Conservation (phyloP, 164 flowering plant species). For the Vitis cinerea region DNA sequence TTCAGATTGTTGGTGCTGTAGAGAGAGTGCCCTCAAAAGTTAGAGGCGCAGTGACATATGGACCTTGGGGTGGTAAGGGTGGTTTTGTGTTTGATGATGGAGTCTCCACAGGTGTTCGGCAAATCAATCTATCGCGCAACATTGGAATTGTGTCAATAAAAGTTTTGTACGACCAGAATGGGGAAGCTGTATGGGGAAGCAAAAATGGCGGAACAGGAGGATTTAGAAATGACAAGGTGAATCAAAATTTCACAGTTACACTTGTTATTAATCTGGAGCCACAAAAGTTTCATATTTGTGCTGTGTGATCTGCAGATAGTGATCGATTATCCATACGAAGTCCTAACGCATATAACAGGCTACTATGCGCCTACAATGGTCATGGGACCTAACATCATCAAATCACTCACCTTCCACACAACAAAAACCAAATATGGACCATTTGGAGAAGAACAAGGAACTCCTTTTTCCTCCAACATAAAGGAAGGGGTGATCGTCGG, state of each 20-base stretch:
- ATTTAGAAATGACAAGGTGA: constrained; percentile 58
- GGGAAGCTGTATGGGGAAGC: constrained; percentile 62
- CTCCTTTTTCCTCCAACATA: constrained; percentile 41
- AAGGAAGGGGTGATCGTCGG: constrained; percentile 68
- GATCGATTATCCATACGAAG: constrained; percentile 69
- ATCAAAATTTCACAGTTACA: not conserved
- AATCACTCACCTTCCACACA: constrained; percentile 77
- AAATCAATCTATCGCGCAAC: constrained; percentile 56
- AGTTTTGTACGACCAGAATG: constrained; percentile 64
- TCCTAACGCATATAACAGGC: constrained; percentile 69
- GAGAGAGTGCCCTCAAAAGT: constrained; percentile 21
- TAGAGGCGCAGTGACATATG: constrained; percentile 43
- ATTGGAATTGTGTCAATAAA: constrained; percentile 53
- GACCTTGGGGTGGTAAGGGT: constrained; percentile 90
- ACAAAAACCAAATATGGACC: constrained; percentile 71
- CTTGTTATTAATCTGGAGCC: not conserved
- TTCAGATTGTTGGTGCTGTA: constrained; percentile 10
- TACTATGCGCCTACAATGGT: constrained; percentile 55
- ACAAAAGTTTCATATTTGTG: not conserved
- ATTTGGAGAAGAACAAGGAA: constrained; percentile 78
- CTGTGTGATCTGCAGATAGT: constrained; percentile 41
- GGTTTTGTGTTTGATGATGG: constrained; percentile 81
- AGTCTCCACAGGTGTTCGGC: constrained; percentile 56
- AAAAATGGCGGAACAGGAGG: constrained; percentile 74
- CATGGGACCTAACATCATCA: constrained; percentile 71